A percentile compares a stretch with the other conserved stretches of the same genome.
phyloP scores from a whole-genome alignment of 768 basidiomycete genomes.

The Amanita exitialis region DNA sequence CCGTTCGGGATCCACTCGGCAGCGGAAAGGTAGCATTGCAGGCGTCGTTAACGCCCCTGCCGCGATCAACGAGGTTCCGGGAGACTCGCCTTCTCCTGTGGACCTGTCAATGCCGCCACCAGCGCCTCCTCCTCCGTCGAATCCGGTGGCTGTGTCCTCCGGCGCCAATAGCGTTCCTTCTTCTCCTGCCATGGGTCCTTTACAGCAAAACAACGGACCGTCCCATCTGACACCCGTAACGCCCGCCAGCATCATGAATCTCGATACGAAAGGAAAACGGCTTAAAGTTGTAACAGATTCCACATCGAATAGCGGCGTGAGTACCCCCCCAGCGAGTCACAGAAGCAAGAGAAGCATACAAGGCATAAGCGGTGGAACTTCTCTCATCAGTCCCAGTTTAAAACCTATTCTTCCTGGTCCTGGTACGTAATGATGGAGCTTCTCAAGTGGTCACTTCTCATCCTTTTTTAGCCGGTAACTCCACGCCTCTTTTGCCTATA shows the following conservation, averaged over 20 bases:
- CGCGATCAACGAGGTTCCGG: conserved; percentile 18
- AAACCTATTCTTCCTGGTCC: conserved; percentile 62
- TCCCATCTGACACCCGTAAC: conserved; percentile 66
- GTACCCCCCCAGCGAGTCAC: not conserved
- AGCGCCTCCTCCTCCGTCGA: conserved; percentile 28
- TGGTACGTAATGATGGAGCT: conserved; percentile 19
- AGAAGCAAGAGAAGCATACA: not conserved
- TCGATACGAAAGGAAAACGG: conserved; percentile 28
- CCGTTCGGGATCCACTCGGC: conserved; percentile 22
- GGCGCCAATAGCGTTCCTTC: not conserved
- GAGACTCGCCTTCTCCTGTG: conserved; percentile 77
- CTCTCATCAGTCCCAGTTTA: conserved; percentile 40
- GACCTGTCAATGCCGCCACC: conserved; percentile 88
- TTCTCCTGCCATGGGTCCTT: not conserved
- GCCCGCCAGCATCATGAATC: conserved; percentile 88
- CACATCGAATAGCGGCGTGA: not conserved
- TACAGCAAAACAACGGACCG: not conserved
- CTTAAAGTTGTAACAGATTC: conserved; percentile 7
- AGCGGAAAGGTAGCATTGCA: conserved; percentile 30
- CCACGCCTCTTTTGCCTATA: conserved; percentile 8
- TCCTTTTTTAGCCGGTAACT: conserved; percentile 13
- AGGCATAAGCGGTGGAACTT: not conserved
- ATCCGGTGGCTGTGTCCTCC: not conserved
- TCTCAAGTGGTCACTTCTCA: not conserved
- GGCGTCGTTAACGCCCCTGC: conserved; percentile 4